Base-by-base conservation (phyloP, 225 moss, liverwort and hornwort genomes). In the Thuidium tamariscinum region DNA sequence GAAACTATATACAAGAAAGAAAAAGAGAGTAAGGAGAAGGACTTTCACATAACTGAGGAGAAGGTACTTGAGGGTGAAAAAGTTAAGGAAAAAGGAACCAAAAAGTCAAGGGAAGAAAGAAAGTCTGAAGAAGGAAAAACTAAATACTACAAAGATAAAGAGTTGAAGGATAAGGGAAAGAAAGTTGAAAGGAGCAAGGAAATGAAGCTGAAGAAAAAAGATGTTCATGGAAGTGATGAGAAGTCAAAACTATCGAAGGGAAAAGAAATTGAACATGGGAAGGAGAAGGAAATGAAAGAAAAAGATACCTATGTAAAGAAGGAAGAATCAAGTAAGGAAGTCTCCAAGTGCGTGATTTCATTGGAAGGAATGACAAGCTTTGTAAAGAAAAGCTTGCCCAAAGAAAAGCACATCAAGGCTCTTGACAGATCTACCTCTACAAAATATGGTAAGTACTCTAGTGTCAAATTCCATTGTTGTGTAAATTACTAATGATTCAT, bases 321-420 rank as follows among this genome's bases (percentile, higher is more conserved):
- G 34, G 63, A 86, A 25, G 51, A 76, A 77, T 63, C 25, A 9
- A 70, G 76, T 25, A 86, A 86, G 23, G 87, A 83, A 44, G 62
- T 51, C 8, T 26, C 26, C 67, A 89, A 89, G 73, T 89, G 91
- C 2, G 86, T 91, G 5, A 84, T 65, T 2, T 92, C 92, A 2
- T 67, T 89, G 78, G 88, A 89, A 42, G 86, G 83, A 41, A 89
- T 92, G 92, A 81, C 66, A 26, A 71, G 44, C 52, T 92, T 92
- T 89, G 84, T 91, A 21, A 72, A 87, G 46, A 83, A 78, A 25
- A 90, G 80, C 71, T 90, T 92, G 44, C 68, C 79, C 4, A 9
- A 54, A 11, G 74, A 41, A 1, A 86, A 78, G 36, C 48, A 26
- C 67, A 92, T 92, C 68, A 86, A 86, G 11, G 73, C 82, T 67